A percentile compares a stretch with the other conserved stretches of the same genome.
Conservation (phyloP, 2,329 filamentous ascomycete genomes). For the Trichoderma afroharzianum region DNA sequence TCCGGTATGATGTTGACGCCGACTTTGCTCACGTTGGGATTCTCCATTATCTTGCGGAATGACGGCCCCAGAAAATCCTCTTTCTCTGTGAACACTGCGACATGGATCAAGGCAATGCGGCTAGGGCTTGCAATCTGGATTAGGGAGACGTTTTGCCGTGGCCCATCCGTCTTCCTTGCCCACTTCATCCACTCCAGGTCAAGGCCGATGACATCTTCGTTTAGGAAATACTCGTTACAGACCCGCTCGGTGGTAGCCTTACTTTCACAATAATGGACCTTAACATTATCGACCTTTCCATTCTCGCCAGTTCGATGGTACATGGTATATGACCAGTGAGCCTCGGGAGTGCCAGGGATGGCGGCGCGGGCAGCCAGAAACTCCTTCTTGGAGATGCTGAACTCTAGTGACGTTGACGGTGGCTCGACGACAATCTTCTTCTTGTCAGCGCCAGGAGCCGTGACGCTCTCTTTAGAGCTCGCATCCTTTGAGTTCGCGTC, state of each 20-base stretch:
- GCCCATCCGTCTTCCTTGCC: conserved; percentile 41
- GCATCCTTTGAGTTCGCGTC: neutral
- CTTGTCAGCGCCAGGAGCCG: neutral
- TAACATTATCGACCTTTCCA: conserved; percentile 50
- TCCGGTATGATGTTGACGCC: conserved; percentile 75
- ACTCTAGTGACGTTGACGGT: conserved; percentile 28
- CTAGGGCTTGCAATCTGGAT: conserved; percentile 78
- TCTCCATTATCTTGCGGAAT: conserved; percentile 69
- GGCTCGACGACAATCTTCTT: conserved; percentile 18
- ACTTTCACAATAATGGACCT: conserved; percentile 74
- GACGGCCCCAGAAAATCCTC: conserved; percentile 65
- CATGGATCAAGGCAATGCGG: conserved; percentile 76
- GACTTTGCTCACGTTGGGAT: conserved; percentile 64
- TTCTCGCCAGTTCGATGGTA: conserved; percentile 53
- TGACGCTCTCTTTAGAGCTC: neutral
- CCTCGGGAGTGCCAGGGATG: conserved; percentile 40
- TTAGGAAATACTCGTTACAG: conserved; percentile 60
- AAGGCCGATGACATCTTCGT: conserved; percentile 74
- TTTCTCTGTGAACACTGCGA: conserved; percentile 57
- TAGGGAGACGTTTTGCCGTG: conserved; percentile 70
- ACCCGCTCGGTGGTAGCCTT: conserved; percentile 64
- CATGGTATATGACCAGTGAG: conserved; percentile 66
- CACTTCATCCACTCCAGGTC: conserved; percentile 79
- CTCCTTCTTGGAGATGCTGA: conserved; percentile 29
- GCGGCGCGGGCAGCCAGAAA: conserved; percentile 46